Evolutionary conservation across 805 yeast genomes (phyloP).

Genomic region (Vanderwaltozyma verrucispora): DNA sequence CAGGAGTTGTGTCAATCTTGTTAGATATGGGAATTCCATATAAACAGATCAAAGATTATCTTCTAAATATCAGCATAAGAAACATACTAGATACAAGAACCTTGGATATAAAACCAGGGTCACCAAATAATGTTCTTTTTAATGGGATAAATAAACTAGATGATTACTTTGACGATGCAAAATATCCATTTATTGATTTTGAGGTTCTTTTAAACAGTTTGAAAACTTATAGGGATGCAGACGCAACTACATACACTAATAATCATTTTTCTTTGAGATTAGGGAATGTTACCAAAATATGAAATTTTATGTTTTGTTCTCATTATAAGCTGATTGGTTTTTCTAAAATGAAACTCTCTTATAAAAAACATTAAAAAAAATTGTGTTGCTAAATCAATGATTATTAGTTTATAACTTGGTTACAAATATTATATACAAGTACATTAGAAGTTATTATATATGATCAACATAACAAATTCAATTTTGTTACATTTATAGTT

Average conservation of each 20-base stretch:
- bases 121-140: constrained; percentile 49
- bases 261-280: background rate
- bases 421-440: constrained; percentile 3
- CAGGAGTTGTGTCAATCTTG: constrained; percentile 51
- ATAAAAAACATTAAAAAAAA: background rate
- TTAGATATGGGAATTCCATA: constrained; percentile 42
- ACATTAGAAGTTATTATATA: background rate
- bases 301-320: no score
- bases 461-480: background rate
- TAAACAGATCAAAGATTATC: constrained; percentile 31
- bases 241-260: background rate
- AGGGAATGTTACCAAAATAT: background rate
- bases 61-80: constrained; percentile 37
- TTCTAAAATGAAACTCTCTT: no score
- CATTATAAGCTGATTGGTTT: no score
- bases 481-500: background rate
- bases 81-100: constrained; percentile 39
- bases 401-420: background rate
- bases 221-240: constrained; percentile 1
- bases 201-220: constrained; percentile 16
- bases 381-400: background rate
- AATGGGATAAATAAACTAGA: constrained; percentile 28
- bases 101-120: constrained; percentile 36
- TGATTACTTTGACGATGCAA: constrained; percentile 21
- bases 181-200: constrained; percentile 16